Conservation (phyloP, 164 flowering plant species). For the Cinnamomum micranthum region DNA sequence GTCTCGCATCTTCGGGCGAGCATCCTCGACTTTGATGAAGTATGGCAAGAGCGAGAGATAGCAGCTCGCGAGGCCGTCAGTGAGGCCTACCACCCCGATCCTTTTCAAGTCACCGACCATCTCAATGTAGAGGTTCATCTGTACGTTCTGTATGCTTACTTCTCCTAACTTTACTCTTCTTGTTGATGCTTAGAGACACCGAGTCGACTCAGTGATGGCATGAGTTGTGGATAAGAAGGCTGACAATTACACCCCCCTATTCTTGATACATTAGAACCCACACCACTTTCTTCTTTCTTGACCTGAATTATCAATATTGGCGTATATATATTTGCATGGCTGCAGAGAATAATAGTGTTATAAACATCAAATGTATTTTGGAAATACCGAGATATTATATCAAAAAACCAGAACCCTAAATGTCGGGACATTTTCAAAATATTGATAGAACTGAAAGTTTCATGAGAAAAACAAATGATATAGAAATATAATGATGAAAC, state of each 20-base stretch:
- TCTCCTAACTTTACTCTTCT: neutral
- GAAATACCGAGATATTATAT: neutral
- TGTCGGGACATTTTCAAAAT: neutral
- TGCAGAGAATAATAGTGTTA: neutral
- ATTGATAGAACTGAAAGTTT: neutral
- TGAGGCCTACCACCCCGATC: conserved; percentile 9
- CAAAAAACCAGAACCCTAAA: no score
- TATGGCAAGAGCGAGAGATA: conserved; percentile 8
- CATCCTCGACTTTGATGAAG: conserved; percentile 11
- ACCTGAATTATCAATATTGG: no score
- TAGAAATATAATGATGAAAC: no score
- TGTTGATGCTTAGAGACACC: no score
- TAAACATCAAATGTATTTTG: neutral
- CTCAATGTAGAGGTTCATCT: conserved; percentile 1
- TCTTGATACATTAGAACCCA: no score
- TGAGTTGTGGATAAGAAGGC: no score
- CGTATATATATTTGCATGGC: no score
- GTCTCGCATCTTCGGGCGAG: neutral
- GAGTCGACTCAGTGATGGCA: no score
- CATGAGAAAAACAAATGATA: neutral
- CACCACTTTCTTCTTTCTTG: no score
- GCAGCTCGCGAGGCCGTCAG: conserved; percentile 1
- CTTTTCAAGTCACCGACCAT: conserved; percentile 8
- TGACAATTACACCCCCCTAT: no score
- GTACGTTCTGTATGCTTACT: neutral